Evolutionary conservation across 1,284 basidiomycete species (phyloP), one percentile per base, ranked within the genome.

Genomic region (Xerocomus nothofagi): DNA sequence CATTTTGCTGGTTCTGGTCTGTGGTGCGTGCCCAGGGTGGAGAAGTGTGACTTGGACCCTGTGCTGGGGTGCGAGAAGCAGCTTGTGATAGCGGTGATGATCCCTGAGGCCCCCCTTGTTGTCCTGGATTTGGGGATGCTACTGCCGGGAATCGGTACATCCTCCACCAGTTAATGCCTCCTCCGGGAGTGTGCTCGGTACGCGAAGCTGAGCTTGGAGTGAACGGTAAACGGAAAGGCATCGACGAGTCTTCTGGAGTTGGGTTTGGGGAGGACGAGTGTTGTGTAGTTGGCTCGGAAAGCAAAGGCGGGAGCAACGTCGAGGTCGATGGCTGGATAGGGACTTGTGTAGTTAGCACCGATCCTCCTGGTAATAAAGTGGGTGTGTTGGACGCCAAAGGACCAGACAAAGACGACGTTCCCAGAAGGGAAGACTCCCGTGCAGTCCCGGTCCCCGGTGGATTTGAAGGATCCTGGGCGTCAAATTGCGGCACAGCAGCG

Each of bases 101-200:
- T 21, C 49, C 63, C 41, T 51, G 59, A n/a, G 43, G 37, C 29
- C 41, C 57, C 20, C 49, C 62, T 30, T 48, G 54, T 42, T 53
- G 56, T 48, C 52, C 59, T 41, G 15, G 27, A 52, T 42, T 60
- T 33, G 62, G 65, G 4, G 74, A 69, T n/a, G 69, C 65, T 54
- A 87, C 82, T 30, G 84, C 76, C 8, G 84, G 84, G 71, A 89
- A 91, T 31, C 86, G 77, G 63, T 88, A 89, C 59, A 88, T 70
- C 51, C 88, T 74, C 88, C 88, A 90, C 79, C 87, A 86, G 63
- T 89, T 89, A 51, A 89, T 81, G 14, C 84, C 75, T 24, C 78
- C 79, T 24, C 64, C 66, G 39, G 67, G 58, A 6, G 58, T 64
- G 31, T 46, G 64, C 50, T 69, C 68, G 6, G 69, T 70, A 15